These are phyloP conservation scores for Eucommia ulmoides DNA, from an alignment of 257 asterid genomes.

Conservation along the genomic window DNA sequence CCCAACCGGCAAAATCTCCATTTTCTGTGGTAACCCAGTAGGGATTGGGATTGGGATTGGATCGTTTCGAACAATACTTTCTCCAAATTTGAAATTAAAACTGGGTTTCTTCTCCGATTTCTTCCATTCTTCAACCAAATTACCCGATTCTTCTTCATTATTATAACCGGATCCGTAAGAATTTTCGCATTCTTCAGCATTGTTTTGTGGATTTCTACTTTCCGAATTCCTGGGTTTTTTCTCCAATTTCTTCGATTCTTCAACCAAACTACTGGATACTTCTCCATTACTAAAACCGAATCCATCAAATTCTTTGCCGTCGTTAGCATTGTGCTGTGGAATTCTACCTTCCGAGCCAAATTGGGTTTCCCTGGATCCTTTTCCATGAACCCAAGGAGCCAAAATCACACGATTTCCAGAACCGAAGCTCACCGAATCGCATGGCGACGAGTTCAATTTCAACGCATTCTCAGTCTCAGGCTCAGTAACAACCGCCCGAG, in stretches of 20 bases:
- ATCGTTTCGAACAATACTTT: slow-evolving; percentile 12
- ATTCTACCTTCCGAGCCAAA: not conserved
- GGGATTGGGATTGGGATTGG: slow-evolving; percentile 1
- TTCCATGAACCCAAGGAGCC: slow-evolving; percentile 75
- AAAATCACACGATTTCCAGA: slow-evolving; percentile 23
- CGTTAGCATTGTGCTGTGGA: not conserved
- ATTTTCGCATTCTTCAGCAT: not conserved
- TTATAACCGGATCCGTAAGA: not conserved
- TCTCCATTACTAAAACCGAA: slow-evolving; percentile 7
- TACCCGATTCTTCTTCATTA: slow-evolving; percentile 9
- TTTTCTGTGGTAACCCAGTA: slow-evolving; percentile 8
- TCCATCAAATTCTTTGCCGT: not conserved
- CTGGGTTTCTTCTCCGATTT: slow-evolving; percentile 9
- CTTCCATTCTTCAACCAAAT: not conserved
- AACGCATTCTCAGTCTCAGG: slow-evolving; percentile 16
- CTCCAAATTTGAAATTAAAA: slow-evolving; percentile 15
- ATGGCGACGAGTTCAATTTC: slow-evolving; percentile 5
- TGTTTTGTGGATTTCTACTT: not conserved
- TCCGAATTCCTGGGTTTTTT: slow-evolving; percentile 10
- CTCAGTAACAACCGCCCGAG: slow-evolving; percentile 14
- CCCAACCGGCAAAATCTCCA: slow-evolving; percentile 10
- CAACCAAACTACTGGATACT: slow-evolving; percentile 1
- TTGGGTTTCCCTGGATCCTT: slow-evolving; percentile 15
- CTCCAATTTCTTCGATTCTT: slow-evolving; percentile 5
- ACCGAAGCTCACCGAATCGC: slow-evolving; percentile 12